Conservation (phyloP, 208 protist species). For the Strigomonas culicis region DNA sequence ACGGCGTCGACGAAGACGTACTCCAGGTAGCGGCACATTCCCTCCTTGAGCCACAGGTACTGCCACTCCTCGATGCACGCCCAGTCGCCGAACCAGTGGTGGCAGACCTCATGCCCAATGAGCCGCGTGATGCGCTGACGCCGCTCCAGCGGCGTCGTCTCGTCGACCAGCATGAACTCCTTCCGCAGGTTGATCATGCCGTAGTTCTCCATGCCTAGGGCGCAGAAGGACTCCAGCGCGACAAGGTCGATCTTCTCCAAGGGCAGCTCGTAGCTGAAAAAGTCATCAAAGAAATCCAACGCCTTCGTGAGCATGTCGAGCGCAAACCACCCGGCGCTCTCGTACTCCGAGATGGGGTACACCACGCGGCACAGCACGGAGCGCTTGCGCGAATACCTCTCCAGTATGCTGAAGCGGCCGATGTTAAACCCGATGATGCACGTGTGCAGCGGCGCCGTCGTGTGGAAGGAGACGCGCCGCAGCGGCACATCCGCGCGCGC, state of each 20-base stretch:
- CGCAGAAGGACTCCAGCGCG: constrained; percentile 26
- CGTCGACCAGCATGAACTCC: constrained; percentile 59
- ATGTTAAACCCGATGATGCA: constrained; percentile 82
- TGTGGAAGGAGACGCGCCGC: constrained; percentile 32
- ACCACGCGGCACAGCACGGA: constrained; percentile 58
- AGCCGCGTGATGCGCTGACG: constrained; percentile 84
- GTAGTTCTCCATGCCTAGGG: constrained; percentile 88
- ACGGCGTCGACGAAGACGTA: constrained; percentile 72
- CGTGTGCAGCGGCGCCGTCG: constrained; percentile 46
- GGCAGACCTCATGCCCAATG: constrained; percentile 93
- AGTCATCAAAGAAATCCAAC: constrained; percentile 84
- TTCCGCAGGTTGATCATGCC: constrained; percentile 86
- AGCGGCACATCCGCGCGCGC: background rate
- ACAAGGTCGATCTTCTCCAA: constrained; percentile 90
- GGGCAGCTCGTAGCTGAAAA: constrained; percentile 84
- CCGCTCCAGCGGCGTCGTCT: constrained; percentile 38
- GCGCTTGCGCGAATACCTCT: constrained; percentile 32
- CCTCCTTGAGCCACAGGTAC: constrained; percentile 97
- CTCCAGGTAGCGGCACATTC: constrained; percentile 94
- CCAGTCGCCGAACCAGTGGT: constrained; percentile 95
- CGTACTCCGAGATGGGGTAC: constrained; percentile 28
- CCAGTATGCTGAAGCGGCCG: constrained; percentile 90
- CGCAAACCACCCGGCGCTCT: constrained; percentile 66
- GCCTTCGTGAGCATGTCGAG: constrained; percentile 86
- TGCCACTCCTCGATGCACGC: constrained; percentile 95